Base-by-base conservation (phyloP, 176 grass and related monocot species). In the Ananas comosus region DNA sequence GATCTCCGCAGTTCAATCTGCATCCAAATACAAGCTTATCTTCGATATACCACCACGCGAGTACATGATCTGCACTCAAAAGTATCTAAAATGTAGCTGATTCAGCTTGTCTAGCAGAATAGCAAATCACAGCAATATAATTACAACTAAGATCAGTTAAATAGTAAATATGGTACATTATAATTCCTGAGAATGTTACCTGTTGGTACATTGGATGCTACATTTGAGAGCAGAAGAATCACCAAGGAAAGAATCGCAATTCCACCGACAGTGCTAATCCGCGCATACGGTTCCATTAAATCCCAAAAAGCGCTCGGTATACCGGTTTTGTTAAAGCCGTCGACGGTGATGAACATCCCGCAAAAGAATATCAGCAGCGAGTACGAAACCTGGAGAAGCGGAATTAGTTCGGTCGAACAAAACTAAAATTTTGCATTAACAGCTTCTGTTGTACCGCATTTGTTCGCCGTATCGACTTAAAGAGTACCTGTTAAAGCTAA, bases 311-410 rank as follows among this genome's bases (percentile, higher is more conserved):
- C 11, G 50, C 83, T 92, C 0, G 93, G 92, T n/a, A 96, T 80
- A 50, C 93, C 93, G 1, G 93, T 96, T 83, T 82, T 91, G 54
- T 96, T 96, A 78, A 96, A 96, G 11, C 92, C 92, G 1, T 91
- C 88, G 1, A 96, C 92, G 3, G 92, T 96, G 54, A 96, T 91
- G 86, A 96, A 96, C 92, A 96, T 96, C 1, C 92, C 92, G 51
- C 88, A 91, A 74, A 96, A 96, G 83, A 96, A 96, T 49, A 96
- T 73, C 58, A 96, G 19, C 64, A 96, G 70, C 8, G 88, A 86
- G 28, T 96, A 96, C 0, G 92, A 96, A 4, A 96, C 92, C 93
- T 97, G 86, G 48, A 72, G 64, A 65, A 42, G 33, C 5, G 33
- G 33, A 42, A 42, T 42, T 42, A 5, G 33, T 27, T 27, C 2